phyloP scores from a whole-genome alignment of 129 eudicot species.

The Arctium lappa region DNA sequence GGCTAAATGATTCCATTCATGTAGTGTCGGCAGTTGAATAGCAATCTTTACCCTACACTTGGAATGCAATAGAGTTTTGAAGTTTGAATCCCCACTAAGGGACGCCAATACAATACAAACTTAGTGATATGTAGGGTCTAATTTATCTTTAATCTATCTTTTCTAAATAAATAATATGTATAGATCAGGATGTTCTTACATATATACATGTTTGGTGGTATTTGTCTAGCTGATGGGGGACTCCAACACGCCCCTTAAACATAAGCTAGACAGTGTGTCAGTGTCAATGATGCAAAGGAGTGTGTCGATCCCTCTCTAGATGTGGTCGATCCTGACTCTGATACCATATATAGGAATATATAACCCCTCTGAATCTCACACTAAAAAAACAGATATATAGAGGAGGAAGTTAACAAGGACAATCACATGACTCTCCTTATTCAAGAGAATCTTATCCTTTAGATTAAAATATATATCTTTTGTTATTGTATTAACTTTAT shows the following conservation, averaged over 20 bases:
- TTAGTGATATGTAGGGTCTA: background rate
- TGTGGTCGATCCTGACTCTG: background rate
- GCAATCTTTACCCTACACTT: conserved; percentile 16
- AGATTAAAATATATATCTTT: background rate
- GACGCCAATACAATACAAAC: background rate
- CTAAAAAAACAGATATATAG: background rate
- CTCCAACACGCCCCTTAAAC: background rate
- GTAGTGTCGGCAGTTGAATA: background rate
- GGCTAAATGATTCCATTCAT: background rate
- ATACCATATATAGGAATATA: background rate
- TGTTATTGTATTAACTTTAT: background rate
- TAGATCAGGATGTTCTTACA: background rate
- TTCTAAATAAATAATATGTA: background rate
- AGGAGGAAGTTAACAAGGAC: background rate
- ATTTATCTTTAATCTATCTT: background rate
- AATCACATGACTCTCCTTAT: conserved; percentile 10
- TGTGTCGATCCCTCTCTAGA: background rate
- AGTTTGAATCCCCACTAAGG: conserved; percentile 13
- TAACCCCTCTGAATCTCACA: background rate
- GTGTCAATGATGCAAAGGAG: background rate
- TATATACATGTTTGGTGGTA: background rate
- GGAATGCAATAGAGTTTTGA: background rate
- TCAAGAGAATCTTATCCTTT: conserved; percentile 15
- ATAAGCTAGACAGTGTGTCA: background rate
- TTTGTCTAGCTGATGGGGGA: background rate